These are phyloP conservation scores for Phytopythium mirpurense DNA, from an alignment of 352 stramenopile species.

Conservation along the genomic window DNA sequence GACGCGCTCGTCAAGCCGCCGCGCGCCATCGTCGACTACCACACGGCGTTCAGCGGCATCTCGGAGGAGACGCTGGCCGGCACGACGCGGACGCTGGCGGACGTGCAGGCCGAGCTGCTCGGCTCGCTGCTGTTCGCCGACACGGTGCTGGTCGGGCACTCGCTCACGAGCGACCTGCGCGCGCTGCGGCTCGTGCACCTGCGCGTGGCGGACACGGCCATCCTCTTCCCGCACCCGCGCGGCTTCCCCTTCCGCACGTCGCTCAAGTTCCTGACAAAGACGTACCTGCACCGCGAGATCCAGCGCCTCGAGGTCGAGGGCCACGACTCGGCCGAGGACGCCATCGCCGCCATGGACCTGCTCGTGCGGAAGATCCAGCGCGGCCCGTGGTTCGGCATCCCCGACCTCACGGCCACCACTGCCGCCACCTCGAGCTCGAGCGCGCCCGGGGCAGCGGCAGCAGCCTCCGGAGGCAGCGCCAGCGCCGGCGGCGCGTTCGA, in stretches of 20 bases:
- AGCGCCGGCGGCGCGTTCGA: conserved; percentile 40
- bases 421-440: background rate
- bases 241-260: conserved; percentile 81
- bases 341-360: conserved; percentile 71
- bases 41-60: conserved; percentile 89
- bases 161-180: conserved; percentile 80
- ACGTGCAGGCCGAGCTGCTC: conserved; percentile 65
- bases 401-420: conserved; percentile 25
- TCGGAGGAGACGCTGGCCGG: conserved; percentile 60
- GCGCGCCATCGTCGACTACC: conserved; percentile 86
- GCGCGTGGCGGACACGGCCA: conserved; percentile 65
- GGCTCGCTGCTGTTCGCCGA: conserved; percentile 57
- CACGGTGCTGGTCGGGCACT: conserved; percentile 84
- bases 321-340: conserved; percentile 84
- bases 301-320: conserved; percentile 56
- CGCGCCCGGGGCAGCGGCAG: too few species aligned
- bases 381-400: conserved; percentile 70
- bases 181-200: conserved; percentile 72
- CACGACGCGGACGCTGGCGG: conserved; percentile 52
- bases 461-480: background rate
- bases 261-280: conserved; percentile 82
- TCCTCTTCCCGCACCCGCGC: conserved; percentile 81
- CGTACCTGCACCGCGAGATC: conserved; percentile 74
- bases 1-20: conserved; percentile 82
- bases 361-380: conserved; percentile 65